Evolutionary conservation across 2,329 filamentous ascomycete species (phyloP).

Genomic region (Chaetothyriales sp.): DNA sequence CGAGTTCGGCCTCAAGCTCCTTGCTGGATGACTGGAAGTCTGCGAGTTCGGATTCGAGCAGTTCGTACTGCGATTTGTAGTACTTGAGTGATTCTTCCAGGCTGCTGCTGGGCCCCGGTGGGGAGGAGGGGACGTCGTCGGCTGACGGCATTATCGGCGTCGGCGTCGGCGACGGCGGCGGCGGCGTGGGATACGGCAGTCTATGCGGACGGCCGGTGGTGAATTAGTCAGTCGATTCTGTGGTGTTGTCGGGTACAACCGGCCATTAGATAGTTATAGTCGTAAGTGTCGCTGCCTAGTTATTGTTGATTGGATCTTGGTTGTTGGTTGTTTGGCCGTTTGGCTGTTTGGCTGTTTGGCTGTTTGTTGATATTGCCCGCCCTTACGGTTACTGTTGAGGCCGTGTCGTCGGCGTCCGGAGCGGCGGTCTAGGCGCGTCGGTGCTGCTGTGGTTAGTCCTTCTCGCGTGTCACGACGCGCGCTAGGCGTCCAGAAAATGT

Average conservation of each 20-base stretch:
- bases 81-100: slow-evolving; percentile 68
- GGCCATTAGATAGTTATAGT: background rate
- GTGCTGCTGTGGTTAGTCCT: background rate
- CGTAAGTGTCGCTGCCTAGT: background rate
- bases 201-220: too few relatives aligned
- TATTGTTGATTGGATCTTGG: background rate
- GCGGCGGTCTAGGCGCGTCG: background rate
- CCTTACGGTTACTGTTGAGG: background rate
- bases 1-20: slow-evolving; percentile 84
- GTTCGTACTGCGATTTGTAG: slow-evolving; percentile 94
- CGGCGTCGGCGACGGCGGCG: background rate
- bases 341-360: too few relatives aligned
- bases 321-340: background rate
- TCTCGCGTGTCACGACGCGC: background rate
- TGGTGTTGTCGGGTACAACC: background rate
- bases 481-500: background rate
- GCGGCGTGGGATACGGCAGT: background rate
- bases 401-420: background rate
- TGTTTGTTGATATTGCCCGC: background rate
- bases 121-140: slow-evolving; percentile 22
- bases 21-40: slow-evolving; percentile 92
- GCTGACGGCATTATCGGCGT: slow-evolving; percentile 6
- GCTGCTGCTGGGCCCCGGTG: slow-evolving; percentile 27
- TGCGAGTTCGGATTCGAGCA: slow-evolving; percentile 75
- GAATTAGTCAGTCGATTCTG: background rate